phyloP scores from a whole-genome alignment of 1,284 basidiomycete genomes.

The Singerocomus inundabilis region DNA sequence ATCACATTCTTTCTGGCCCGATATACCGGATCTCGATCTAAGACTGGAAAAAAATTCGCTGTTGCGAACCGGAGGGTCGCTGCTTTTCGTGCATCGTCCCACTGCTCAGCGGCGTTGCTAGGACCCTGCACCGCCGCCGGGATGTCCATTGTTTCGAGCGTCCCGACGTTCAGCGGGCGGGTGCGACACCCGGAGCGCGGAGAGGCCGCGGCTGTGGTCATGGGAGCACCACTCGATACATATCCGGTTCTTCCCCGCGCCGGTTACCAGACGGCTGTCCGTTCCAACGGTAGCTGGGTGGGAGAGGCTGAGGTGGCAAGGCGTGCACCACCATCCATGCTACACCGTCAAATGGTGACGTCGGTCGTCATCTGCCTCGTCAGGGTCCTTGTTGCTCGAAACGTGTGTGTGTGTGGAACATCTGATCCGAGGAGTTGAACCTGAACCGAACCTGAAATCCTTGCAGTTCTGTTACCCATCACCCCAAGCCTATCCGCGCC shows the following conservation, averaged over 20 bases:
- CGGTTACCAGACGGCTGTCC: slow-evolving; percentile 1
- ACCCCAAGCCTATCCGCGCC: slow-evolving; percentile 1
- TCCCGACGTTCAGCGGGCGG: slow-evolving; percentile 7
- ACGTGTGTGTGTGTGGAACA: neutral
- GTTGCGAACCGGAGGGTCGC: slow-evolving; percentile 30
- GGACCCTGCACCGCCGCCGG: slow-evolving; percentile 24
- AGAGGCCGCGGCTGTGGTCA: slow-evolving; percentile 26
- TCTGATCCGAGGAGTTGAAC: slow-evolving; percentile 23
- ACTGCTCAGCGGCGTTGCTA: slow-evolving; percentile 32
- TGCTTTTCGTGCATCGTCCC: slow-evolving; percentile 18
- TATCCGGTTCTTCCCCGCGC: neutral
- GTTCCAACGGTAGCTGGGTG: neutral
- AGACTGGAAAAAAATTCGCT: slow-evolving; percentile 25
- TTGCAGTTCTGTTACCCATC: neutral
- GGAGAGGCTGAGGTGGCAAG: too few relatives aligned
- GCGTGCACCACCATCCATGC: too few relatives aligned
- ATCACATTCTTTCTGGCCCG: slow-evolving; percentile 21
- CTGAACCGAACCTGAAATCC: neutral
- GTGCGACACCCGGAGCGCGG: slow-evolving; percentile 21
- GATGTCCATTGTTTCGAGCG: slow-evolving; percentile 8
- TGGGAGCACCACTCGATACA: neutral
- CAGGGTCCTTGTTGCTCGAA: neutral
- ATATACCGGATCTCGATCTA: slow-evolving; percentile 30
- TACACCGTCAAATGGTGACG: too few relatives aligned
- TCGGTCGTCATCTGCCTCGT: too few relatives aligned